These are phyloP conservation scores for Aureobasidium sp. DNA, from an alignment of 2,329 filamentous ascomycete species.

Conservation along the genomic window DNA sequence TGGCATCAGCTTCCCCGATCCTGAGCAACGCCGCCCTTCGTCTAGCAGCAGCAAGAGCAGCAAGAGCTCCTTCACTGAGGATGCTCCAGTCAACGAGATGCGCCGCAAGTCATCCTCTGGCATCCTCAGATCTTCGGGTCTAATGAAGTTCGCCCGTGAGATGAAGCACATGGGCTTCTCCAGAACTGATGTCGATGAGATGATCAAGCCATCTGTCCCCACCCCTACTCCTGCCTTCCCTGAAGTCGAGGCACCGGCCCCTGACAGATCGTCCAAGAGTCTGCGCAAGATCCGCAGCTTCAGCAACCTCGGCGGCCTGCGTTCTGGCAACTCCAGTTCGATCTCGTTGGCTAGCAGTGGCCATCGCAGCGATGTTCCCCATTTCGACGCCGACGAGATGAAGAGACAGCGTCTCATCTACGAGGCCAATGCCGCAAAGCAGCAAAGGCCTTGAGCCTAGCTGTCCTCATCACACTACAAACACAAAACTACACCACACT, in stretches of 20 bases:
- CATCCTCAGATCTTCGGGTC: constrained; percentile 35
- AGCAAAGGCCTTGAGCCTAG: neutral
- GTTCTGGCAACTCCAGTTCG: constrained; percentile 21
- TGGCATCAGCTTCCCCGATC: constrained; percentile 49
- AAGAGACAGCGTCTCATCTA: constrained; percentile 38
- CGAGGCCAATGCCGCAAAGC: constrained; percentile 31
- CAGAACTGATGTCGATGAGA: constrained; percentile 42
- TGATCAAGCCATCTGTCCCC: constrained; percentile 22
- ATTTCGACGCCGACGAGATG: constrained; percentile 42
- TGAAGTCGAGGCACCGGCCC: neutral
- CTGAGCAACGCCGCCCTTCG: constrained; percentile 26
- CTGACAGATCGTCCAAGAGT: constrained; percentile 16
- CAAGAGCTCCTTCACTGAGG: constrained; percentile 17
- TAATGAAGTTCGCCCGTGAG: constrained; percentile 52
- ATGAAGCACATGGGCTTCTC: constrained; percentile 50
- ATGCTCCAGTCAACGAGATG: constrained; percentile 18
- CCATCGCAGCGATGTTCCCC: constrained; percentile 25
- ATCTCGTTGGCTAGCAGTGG: constrained; percentile 27
- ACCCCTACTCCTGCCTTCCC: neutral
- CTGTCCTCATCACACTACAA: neutral
- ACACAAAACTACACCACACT: neutral
- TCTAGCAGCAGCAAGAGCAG: constrained; percentile 24
- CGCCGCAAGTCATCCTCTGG: constrained; percentile 15
- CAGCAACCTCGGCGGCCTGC: constrained; percentile 24
- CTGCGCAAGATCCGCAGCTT: constrained; percentile 31